Base-by-base conservation (phyloP, 371 early-diverging fungal genomes). In the Quaeritorhiza haematococci region DNA sequence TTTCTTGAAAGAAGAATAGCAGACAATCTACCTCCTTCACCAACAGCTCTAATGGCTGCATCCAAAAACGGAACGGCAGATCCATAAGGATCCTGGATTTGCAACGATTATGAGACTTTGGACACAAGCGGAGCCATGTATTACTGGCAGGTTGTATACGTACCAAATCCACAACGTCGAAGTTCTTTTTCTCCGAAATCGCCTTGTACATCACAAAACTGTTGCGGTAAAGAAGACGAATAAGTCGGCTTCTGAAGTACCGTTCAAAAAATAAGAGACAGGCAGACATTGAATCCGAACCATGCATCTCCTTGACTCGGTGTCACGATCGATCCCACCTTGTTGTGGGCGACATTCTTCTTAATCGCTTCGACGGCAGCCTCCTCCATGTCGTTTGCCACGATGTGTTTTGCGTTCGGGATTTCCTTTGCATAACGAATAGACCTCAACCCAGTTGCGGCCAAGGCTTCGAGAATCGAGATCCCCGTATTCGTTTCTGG, bases 381-480 rank as follows among this genome's bases (percentile, higher is more conserved):
- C 17, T 73, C 62, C 56, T 88, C 88, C 42, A 99, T 75, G 69
- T 99, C 99, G 73, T 99, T 99, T 23, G 98, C 87, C 8, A 91
- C 71, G 35, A 99, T 91, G 24, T 80, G 73, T 13, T 80, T 72
- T n/a, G 96, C 82, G 35, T 81, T 71, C 0, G 83, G 81, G 33
- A 98, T 88, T 69, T 99, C 98, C 66, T 94, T 94, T 33, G 95
- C 94, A 71, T 99, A 99, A 33, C 99, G 86, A 58, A 99, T 89
- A 0, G 98, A 95, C 57, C 99, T 83, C 49, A 99, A 71, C 1
- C 99, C 99, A 42, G 96, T 95, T 1, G 99, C 99, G 1, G 98
- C 87, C 62, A 99, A 87, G 1, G 98, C 99, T 73, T 99, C 99
- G 19, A 99, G 76, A 15, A 99, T 83, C n/a, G 84, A 84, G 62